A percentile compares a stretch with the other conserved stretches of the same genome.
Evolutionary conservation across 371 early-diverging fungal species (phyloP).

Genomic region (Batkoa obscura): DNA sequence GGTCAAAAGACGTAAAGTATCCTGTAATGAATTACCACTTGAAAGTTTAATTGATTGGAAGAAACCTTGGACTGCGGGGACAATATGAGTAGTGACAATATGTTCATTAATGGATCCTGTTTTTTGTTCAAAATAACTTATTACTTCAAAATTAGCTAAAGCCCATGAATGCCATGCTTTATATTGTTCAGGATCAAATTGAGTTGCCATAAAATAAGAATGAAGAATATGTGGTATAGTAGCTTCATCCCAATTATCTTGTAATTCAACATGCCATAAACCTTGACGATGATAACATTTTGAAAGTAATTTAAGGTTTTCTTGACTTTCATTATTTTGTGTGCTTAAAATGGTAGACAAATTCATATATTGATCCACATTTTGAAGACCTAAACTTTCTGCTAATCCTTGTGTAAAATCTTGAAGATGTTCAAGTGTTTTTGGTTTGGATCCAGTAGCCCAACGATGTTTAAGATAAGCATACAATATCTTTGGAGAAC

Average conservation of each 20-base stretch:
- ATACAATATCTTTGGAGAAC: slow-evolving; percentile 71
- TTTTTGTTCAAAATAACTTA: slow-evolving; percentile 41
- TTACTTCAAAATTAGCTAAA: slow-evolving; percentile 79
- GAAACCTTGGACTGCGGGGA: slow-evolving; percentile 50
- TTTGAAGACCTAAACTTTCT: slow-evolving; percentile 23
- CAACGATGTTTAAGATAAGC: slow-evolving; percentile 89
- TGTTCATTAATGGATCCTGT: slow-evolving; percentile 2
- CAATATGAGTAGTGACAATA: slow-evolving; percentile 9
- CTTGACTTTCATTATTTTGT: slow-evolving; percentile 5
- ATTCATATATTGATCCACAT: slow-evolving; percentile 16
- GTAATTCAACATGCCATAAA: slow-evolving; percentile 73
- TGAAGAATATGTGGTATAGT: slow-evolving; percentile 61
- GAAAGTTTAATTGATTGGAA: slow-evolving; percentile 88
- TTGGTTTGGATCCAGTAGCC: slow-evolving; percentile 45
- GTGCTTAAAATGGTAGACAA: background rate
- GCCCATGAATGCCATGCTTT: slow-evolving; percentile 99
- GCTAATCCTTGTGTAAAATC: slow-evolving; percentile 40
- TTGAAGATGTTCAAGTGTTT: slow-evolving; percentile 34
- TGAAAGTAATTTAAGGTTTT: slow-evolving; percentile 34
- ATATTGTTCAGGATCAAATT: slow-evolving; percentile 87
- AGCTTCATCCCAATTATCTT: slow-evolving; percentile 54
- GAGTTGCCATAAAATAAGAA: slow-evolving; percentile 73
- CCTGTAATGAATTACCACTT: slow-evolving; percentile 81
- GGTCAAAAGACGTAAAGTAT: slow-evolving; percentile 83
- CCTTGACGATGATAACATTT: slow-evolving; percentile 84